These are phyloP conservation scores for Angophora floribunda DNA, from an alignment of 345 rosid genomes.

Conservation along the genomic window DNA sequence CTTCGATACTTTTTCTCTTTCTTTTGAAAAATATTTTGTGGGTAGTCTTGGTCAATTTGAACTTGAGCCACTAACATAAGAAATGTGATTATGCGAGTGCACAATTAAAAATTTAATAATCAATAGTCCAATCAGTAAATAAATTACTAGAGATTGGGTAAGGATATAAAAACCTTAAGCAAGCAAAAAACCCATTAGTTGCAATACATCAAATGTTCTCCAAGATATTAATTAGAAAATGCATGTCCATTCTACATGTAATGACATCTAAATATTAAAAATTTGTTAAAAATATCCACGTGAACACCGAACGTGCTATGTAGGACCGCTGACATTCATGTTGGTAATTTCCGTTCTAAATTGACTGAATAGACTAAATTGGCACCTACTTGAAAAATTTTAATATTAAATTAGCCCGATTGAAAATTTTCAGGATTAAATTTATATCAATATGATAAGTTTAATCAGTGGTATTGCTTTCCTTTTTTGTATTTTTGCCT, in stretches of 20 bases:
- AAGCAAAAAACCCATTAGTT: neutral
- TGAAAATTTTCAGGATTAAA: accelerated
- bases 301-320: accelerated
- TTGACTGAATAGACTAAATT: too few species aligned
- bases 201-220: neutral
- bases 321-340: accelerated
- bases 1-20: too few species aligned
- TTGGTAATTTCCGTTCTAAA: too few species aligned
- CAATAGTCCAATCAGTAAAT: neutral
- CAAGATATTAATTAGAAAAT: neutral
- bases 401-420: too few species aligned
- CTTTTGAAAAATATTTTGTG: too few species aligned
- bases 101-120: neutral
- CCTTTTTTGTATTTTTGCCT: neutral
- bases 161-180: neutral
- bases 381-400: too few species aligned
- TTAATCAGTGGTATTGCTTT: neutral
- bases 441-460: too few species aligned
- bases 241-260: neutral
- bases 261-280: too few species aligned
- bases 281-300: too few species aligned
- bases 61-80: neutral
- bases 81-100: neutral
- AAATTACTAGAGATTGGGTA: neutral
- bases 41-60: neutral